Base-by-base conservation (phyloP, 257 asterid species). In the Rhazya stricta region DNA sequence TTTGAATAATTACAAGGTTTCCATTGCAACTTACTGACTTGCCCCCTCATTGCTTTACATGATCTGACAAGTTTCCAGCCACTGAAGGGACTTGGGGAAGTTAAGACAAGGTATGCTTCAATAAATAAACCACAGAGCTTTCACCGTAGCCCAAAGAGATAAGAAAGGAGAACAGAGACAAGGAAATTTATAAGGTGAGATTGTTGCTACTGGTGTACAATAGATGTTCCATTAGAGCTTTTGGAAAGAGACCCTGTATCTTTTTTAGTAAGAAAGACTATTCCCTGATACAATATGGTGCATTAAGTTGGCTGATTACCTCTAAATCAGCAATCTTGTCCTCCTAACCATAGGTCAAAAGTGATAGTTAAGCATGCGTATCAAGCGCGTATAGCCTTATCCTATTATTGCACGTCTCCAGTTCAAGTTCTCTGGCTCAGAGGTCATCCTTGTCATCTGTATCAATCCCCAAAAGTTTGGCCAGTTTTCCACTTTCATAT, bases 401-500 rank as follows among this genome's bases (percentile, higher is more conserved):
- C 15, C 41, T 60, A 37, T 39, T 43, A 36, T 37, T 10, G 37
- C 67, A 53, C 30, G 27, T 62, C 53, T 25, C 23, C 51, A 58
- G 27, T 77, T n/a, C 32, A 62, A 69, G 39, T 57, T 34, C 74
- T 71, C 34, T 67, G 62, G 73, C 84, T 93, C 86, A 93, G 75
- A 93, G 96, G 77, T 93, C 97, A 56, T 88, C 96, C 79, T 77
- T 81, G 56, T 11, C 79, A 21, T 29, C 72, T 36, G 79, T 13
- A 30, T 82, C 41, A 46, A 75, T 61, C 21, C 97, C 97, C 16
- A 93, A 83, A 73, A 91, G 91, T 79, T 85, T 79, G 45, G 80
- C 89, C 41, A 93, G 88, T 78, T 91, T 80, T 32, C 98, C 96
- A 61, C 81, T 91, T 76, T 89, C 93, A 54, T 91, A 87, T 13